A percentile compares a stretch with the other conserved stretches of the same genome.
Conservation (phyloP, 163 green algal species). For the Scenedesmus sp. region DNA sequence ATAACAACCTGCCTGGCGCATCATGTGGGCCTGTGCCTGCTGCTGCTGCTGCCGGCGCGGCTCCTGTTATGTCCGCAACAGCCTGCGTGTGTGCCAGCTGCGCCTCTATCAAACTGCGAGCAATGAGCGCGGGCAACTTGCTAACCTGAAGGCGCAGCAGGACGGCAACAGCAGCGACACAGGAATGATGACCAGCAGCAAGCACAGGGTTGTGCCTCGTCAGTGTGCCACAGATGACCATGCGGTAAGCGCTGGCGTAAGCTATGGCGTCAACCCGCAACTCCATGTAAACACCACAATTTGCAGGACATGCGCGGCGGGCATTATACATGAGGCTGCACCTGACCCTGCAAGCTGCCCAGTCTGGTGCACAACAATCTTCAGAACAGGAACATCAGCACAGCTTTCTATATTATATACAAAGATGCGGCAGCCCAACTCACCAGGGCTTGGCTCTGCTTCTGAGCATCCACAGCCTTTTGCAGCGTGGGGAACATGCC, state of each 20-base stretch:
- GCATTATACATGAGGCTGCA: no score
- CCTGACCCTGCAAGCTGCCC: no score
- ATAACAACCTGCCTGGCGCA: constrained; percentile 45
- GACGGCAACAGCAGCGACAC: not conserved
- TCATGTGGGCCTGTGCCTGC: not conserved
- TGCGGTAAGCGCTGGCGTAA: not conserved
- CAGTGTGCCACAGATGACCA: not conserved
- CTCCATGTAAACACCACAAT: not conserved
- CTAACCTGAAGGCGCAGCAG: not conserved
- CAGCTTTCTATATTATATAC: no score
- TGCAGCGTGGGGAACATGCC: constrained; percentile 18
- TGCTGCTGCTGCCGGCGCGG: not conserved
- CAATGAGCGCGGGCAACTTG: not conserved
- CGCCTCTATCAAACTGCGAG: constrained; percentile 18
- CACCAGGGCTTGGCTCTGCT: constrained; percentile 40
- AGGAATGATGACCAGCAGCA: not conserved
- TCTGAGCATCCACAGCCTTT: constrained; percentile 36
- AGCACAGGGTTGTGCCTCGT: no score
- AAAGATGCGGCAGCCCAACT: not conserved
- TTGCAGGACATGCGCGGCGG: not conserved
- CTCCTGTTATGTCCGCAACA: not conserved
- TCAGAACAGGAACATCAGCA: no score
- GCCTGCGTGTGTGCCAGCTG: constrained; percentile 26
- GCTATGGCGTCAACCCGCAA: no score
- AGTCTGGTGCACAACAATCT: no score